Base-by-base conservation (phyloP, 306 rosid species). In the Cotoneaster glaucophyllus region DNA sequence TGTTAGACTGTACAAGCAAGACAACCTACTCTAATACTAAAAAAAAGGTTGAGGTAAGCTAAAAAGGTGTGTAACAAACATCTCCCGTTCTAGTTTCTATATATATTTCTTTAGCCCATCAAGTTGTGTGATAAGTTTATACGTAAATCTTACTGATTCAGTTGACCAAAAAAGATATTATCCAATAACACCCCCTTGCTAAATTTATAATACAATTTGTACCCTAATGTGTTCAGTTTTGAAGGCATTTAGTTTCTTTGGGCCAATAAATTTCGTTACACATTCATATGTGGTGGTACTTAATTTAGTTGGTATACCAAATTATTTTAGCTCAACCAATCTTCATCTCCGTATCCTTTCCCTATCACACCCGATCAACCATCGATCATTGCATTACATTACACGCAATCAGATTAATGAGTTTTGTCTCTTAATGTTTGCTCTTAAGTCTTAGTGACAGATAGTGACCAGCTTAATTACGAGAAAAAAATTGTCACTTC, bases 281-380 rank as follows among this genome's bases (percentile, higher is more conserved):
- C 26, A 56, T 56, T 21, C 4, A 9, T 21, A 54, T 7, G 12
- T 54, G 19, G n/a, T 54, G 4, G 0, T 18, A 25, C 22, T 3
- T 25, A 25, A 34, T 24, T 58, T 58, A 73, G 67, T 58, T 39
- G 76, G 67, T 73, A 25, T 25, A 58, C 76, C 76, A 17, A 73
- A 58, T 57, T 70, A 54, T 39, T 80, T 61, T 56, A n/a, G 62
- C 62, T 70, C 79, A 82, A 84, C 86, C 75, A 65, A 77, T 50
- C 59, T 71, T 75, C 62, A 43, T 45, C 71, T 13, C 8, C 71
- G 24, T 32, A 53, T 69, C 56, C 24, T 66, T 67, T 73, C 67
- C 8, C 83, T 24, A 26, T 74, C 31, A 25, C 45, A 9, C 25
- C 67, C 39, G 14, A 45, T 28, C 50, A 43, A 14, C 41, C 57